Evolutionary conservation across 202 grass and related monocot genomes (phyloP), one percentile per base, ranked within the genome.

Genomic region (Carex arenaria): DNA sequence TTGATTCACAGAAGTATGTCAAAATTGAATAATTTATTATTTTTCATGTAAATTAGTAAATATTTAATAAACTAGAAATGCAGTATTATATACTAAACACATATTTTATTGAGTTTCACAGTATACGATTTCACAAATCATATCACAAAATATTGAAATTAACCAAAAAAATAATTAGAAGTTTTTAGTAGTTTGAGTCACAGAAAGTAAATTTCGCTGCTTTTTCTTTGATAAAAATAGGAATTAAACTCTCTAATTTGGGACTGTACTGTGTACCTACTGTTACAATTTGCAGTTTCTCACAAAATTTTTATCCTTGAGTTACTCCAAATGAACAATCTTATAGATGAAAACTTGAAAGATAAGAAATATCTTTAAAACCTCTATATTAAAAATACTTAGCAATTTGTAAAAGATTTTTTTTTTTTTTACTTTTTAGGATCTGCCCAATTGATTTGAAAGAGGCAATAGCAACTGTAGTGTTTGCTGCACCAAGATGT

Each of bases 401-500:
- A 2, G 40, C 4, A 49, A 73, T 52, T 73, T 15, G 70, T 14
- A 13, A 51, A 52, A 14, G 2, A 26, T 52, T 18, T 66, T 30
- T 67, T 18, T 10, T 4, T 82, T 67, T 3, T 69, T 75, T 76
- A 5, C 38, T 40, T 40, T 45, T 5, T 62, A 89, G 87, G 84
- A 69, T n/a, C 9, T 89, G 87, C 17, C 87, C 87, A 10, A 71
- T 86, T 2, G 87, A 89, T 62, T 76, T 86, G 51, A 85, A 89
- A 76, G 87, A 89, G 59, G 79, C 87, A 17, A 85, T 89, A 79
- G 63, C 78, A 3, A 86, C 68, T 63, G 36, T 89, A 22, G 59
- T 85, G 17, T 89, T 86, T 89, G 83, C 87, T 38, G 71, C 84
- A 61, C 79, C 79, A n/a, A 89, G 84, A 70, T 89, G 87, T 78